phyloP scores from a whole-genome alignment of 2,329 filamentous ascomycete species.

The Anisogramma anomala region DNA sequence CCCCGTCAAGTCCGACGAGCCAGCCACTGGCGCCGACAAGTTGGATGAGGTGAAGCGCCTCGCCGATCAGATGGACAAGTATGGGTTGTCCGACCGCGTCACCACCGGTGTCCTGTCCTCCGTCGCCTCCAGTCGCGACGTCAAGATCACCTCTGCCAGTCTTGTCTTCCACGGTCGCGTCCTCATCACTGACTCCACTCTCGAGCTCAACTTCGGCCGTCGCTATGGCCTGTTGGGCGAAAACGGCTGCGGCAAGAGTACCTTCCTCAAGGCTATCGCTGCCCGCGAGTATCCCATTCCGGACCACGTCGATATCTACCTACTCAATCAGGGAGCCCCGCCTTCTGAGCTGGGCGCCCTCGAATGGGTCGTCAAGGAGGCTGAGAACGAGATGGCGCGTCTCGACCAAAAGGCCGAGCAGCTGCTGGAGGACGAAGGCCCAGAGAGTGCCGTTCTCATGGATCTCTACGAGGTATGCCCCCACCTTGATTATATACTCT shows the following conservation, averaged over 20 bases:
- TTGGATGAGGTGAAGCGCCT: constrained; percentile 75
- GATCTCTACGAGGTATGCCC: constrained; percentile 82
- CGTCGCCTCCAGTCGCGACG: constrained; percentile 72
- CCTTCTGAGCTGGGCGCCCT: constrained; percentile 80
- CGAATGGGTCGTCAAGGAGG: constrained; percentile 94
- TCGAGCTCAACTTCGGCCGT: constrained; percentile 87
- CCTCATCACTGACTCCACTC: constrained; percentile 81
- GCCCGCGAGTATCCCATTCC: constrained; percentile 92
- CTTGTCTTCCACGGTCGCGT: constrained; percentile 97
- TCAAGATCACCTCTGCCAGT: constrained; percentile 89
- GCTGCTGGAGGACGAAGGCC: constrained; percentile 82
- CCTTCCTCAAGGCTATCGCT: constrained; percentile 89
- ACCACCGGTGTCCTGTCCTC: constrained; percentile 94
- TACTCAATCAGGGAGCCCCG: constrained; percentile 92
- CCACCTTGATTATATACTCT: not conserved
- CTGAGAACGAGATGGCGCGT: constrained; percentile 81
- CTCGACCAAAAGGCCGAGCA: constrained; percentile 83
- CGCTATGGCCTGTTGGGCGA: constrained; percentile 93
- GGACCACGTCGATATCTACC: constrained; percentile 94
- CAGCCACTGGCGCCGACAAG: constrained; percentile 61
- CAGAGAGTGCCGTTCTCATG: constrained; percentile 79
- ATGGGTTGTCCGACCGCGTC: constrained; percentile 92
- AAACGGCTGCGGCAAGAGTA: constrained; percentile 99
- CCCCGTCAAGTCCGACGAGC: constrained; percentile 44
- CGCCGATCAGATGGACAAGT: constrained; percentile 85